Evolutionary conservation across 257 asterid genomes (phyloP).

Genomic region (Vinca minor): DNA sequence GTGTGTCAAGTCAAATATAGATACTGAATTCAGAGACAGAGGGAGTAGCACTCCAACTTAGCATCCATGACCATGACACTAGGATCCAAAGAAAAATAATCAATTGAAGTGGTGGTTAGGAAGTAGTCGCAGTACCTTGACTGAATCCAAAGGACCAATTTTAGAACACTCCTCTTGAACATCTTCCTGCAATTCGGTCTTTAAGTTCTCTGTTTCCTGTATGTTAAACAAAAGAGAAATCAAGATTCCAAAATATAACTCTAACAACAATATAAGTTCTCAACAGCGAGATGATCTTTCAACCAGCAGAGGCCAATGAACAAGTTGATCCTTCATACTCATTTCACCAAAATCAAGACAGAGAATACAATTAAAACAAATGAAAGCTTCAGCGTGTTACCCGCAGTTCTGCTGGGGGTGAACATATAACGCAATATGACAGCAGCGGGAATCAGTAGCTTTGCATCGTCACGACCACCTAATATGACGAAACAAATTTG

Average conservation of each 20-base stretch:
- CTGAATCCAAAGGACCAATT: slow-evolving; percentile 77
- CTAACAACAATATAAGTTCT: not conserved
- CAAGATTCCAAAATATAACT: not conserved
- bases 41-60: not conserved
- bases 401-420: slow-evolving; percentile 82
- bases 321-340: not conserved
- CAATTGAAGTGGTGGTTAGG: not conserved
- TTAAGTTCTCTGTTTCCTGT: slow-evolving; percentile 66
- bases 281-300: not conserved
- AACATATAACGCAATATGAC: slow-evolving; percentile 83
- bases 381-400: slow-evolving; percentile 25
- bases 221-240: not conserved
- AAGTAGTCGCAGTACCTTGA: slow-evolving; percentile 44
- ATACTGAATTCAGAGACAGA: not conserved
- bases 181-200: slow-evolving; percentile 73
- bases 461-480: slow-evolving; percentile 95
- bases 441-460: slow-evolving; percentile 70
- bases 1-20: not conserved
- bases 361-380: not conserved
- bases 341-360: not conserved
- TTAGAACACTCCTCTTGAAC: slow-evolving; percentile 74
- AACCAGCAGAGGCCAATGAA: not conserved
- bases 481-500: slow-evolving; percentile 25
- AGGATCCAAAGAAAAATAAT: not conserved
- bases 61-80: not conserved